A percentile compares a stretch with the other conserved stretches of the same genome.
Evolutionary conservation across 257 asterid species (phyloP).

Genomic region (Solanum tarapatanum): DNA sequence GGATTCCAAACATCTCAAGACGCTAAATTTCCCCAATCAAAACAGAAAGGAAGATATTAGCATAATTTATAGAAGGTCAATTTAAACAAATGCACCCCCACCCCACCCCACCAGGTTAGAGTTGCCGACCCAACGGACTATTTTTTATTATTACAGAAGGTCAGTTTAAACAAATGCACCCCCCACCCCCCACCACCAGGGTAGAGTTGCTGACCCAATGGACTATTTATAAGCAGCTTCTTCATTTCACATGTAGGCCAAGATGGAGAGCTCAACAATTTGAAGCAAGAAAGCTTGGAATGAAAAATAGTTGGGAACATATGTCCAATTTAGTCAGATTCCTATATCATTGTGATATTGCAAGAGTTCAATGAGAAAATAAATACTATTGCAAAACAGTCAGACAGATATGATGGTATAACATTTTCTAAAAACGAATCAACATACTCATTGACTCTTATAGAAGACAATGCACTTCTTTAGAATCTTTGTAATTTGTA

Average conservation of each 20-base stretch:
- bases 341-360: background rate
- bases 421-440: background rate
- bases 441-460: background rate
- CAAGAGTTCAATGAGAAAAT: background rate
- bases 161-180: background rate
- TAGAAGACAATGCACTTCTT: background rate
- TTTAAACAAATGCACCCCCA: background rate
- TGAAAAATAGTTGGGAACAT: background rate
- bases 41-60: background rate
- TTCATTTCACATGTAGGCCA: background rate
- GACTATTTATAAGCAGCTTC: background rate
- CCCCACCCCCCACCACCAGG: background rate
- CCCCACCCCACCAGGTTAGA: background rate
- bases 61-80: background rate
- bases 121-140: background rate
- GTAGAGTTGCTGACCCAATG: background rate
- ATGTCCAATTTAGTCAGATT: background rate
- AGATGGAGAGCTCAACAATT: background rate
- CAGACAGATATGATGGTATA: background rate
- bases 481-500: background rate
- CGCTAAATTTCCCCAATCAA: slow-evolving; percentile 33
- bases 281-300: background rate
- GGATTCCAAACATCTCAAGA: slow-evolving; percentile 78
- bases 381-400: background rate
- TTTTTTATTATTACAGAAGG: background rate